A percentile compares a stretch with the other conserved stretches of the same genome.
Evolutionary conservation across 257 asterid species (phyloP).

Genomic region (Penstemon newberryi): DNA sequence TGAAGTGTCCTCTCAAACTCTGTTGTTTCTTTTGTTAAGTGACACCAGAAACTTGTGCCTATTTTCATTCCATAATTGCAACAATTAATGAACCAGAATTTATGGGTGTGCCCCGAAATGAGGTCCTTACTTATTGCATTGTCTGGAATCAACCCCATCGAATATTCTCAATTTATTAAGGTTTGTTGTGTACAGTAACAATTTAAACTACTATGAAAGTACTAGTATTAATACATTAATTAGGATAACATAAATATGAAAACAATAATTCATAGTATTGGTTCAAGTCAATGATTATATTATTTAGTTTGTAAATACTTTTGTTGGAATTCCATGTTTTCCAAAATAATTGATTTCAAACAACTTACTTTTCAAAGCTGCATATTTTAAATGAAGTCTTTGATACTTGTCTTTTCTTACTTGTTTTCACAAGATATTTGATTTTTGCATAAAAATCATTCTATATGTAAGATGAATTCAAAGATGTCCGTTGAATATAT

Average conservation of each 20-base stretch:
- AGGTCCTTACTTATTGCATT: constrained; percentile 23
- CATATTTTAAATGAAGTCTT: too few relatives aligned
- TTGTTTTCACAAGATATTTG: too few relatives aligned
- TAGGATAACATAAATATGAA: background rate
- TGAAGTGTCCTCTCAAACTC: constrained; percentile 31
- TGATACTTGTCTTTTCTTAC: too few relatives aligned
- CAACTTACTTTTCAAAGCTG: too few relatives aligned
- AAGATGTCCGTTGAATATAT: too few relatives aligned
- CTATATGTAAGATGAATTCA: too few relatives aligned
- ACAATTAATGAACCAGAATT: background rate
- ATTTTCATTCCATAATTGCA: constrained; percentile 21
- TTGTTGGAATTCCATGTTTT: too few relatives aligned
- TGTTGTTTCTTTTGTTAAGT: constrained; percentile 15
- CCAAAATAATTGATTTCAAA: too few relatives aligned
- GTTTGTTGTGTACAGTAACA: background rate
- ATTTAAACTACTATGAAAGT: background rate
- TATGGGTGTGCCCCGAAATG: background rate
- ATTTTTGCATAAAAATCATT: too few relatives aligned
- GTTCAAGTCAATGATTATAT: too few relatives aligned
- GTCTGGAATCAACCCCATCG: constrained; percentile 2
- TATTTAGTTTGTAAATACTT: too few relatives aligned
- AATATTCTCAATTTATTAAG: constrained; percentile 8
- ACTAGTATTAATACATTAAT: background rate
- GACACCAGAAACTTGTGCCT: constrained; percentile 22
- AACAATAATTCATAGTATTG: background rate